phyloP scores from a whole-genome alignment of 495 filamentous ascomycete genomes.

The Penicillium silybi region DNA sequence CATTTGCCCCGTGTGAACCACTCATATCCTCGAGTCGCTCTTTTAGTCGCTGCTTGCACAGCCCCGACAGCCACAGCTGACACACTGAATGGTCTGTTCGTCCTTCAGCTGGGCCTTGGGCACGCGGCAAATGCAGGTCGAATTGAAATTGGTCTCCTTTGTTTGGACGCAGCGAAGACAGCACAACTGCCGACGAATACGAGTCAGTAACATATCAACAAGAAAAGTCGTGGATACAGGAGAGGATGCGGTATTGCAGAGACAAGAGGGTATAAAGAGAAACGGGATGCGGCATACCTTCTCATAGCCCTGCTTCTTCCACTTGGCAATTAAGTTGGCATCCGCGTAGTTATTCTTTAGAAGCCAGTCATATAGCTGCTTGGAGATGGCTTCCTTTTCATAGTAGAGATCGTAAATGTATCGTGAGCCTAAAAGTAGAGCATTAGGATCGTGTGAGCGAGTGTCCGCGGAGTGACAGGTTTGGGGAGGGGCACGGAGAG shows the following conservation, averaged over 20 bases:
- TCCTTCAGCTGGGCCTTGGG: slow-evolving; percentile 90
- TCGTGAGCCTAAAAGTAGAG: slow-evolving; percentile 52
- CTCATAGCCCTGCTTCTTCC: slow-evolving; percentile 99
- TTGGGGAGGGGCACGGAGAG: slow-evolving; percentile 2
- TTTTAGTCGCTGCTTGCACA: slow-evolving; percentile 79
- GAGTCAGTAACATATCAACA: neutral
- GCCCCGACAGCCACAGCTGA: slow-evolving; percentile 92
- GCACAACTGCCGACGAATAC: slow-evolving; percentile 57
- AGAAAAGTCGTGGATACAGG: neutral
- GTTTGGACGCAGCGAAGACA: slow-evolving; percentile 96
- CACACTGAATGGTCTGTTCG: slow-evolving; percentile 84
- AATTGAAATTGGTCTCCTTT: slow-evolving; percentile 98
- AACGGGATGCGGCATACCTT: slow-evolving; percentile 55
- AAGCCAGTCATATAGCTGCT: slow-evolving; percentile 89
- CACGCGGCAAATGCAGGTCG: slow-evolving; percentile 95
- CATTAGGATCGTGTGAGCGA: neutral
- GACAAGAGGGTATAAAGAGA: no score
- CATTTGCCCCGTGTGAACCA: neutral
- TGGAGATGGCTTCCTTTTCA: slow-evolving; percentile 91
- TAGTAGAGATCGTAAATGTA: slow-evolving; percentile 99
- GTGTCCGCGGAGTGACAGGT: neutral
- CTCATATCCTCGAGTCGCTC: neutral
- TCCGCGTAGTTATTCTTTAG: slow-evolving; percentile 97
- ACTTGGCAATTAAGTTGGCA: slow-evolving; percentile 93
- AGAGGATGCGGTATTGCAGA: neutral